A percentile compares a stretch with the other conserved stretches of the same genome.
Conservation (phyloP, 345 rosid genomes). For the Alliaria petiolata region DNA sequence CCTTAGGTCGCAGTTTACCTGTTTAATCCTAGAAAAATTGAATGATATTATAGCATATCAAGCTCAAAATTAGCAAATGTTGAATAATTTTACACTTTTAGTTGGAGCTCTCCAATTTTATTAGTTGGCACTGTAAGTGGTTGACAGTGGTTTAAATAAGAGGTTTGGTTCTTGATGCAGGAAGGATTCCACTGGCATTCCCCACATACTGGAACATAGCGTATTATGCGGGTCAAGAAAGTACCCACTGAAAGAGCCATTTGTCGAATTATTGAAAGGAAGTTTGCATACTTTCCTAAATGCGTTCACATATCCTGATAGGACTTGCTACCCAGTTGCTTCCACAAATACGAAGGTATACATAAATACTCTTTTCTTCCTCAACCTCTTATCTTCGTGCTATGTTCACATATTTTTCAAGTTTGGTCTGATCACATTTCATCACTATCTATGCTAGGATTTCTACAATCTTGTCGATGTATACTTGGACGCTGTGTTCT, state of each 20-base stretch:
- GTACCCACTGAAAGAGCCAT: conserved; percentile 96
- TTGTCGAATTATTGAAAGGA: conserved; percentile 89
- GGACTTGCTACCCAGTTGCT: conserved; percentile 98
- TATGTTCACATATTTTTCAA: too few species aligned
- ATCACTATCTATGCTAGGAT: conserved; percentile 50
- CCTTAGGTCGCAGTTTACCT: neutral
- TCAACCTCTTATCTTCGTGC: neutral
- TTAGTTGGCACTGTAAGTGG: neutral
- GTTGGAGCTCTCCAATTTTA: neutral
- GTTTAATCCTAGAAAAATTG: too few species aligned
- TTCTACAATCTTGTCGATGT: conserved; percentile 95
- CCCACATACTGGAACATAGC: conserved; percentile 95
- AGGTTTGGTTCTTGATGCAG: conserved; percentile 45
- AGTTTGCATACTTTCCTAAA: conserved; percentile 89
- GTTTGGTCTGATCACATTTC: neutral
- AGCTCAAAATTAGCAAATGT: neutral
- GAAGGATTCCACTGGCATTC: conserved; percentile 94
- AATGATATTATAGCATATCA: too few species aligned
- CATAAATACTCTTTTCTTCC: neutral
- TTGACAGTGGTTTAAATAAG: neutral
- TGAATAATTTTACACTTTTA: neutral
- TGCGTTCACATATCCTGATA: conserved; percentile 97
- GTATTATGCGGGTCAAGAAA: conserved; percentile 94
- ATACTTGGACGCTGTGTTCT: conserved; percentile 92
- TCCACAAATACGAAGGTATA: conserved; percentile 90